phyloP scores from a whole-genome alignment of 345 rosid species.

The Reutealis trisperma region DNA sequence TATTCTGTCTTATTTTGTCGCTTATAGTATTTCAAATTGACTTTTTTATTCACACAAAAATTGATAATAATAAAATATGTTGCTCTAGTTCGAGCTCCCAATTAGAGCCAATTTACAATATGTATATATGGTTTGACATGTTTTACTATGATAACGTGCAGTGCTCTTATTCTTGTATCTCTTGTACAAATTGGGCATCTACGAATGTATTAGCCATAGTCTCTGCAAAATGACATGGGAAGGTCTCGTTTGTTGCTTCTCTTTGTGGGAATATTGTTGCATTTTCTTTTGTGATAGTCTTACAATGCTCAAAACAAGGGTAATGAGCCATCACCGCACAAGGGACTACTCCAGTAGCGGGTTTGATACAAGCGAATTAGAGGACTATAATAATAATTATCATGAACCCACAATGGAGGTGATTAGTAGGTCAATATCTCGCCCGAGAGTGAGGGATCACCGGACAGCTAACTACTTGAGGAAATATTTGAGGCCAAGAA shows the following conservation, averaged over 20 bases:
- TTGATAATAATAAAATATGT: too few species aligned
- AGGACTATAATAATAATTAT: slow-evolving; percentile 12
- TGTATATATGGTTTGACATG: too few species aligned
- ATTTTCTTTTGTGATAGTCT: slow-evolving; percentile 39
- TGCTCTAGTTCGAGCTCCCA: too few species aligned
- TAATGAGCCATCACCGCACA: slow-evolving; percentile 12
- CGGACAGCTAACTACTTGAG: slow-evolving; percentile 37
- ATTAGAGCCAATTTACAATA: too few species aligned
- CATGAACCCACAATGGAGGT: slow-evolving; percentile 1
- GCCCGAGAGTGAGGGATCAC: slow-evolving; percentile 14
- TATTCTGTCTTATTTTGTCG: too few species aligned
- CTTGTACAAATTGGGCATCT: slow-evolving; percentile 44
- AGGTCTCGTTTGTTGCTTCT: slow-evolving; percentile 45
- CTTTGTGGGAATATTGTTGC: slow-evolving; percentile 35
- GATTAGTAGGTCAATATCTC: slow-evolving; percentile 3
- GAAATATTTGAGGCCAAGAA: slow-evolving; percentile 48
- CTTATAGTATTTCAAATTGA: too few species aligned
- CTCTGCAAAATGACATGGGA: slow-evolving; percentile 43
- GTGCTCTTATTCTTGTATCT: slow-evolving; percentile 53
- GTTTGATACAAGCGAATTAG: slow-evolving; percentile 5
- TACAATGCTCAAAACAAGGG: slow-evolving; percentile 9
- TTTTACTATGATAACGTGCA: slow-evolving; percentile 13
- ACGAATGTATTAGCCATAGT: slow-evolving; percentile 47
- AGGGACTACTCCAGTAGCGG: slow-evolving; percentile 14
- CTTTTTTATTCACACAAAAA: too few species aligned